phyloP scores from a whole-genome alignment of 805 yeast genomes.

The Starmera quercuum region DNA sequence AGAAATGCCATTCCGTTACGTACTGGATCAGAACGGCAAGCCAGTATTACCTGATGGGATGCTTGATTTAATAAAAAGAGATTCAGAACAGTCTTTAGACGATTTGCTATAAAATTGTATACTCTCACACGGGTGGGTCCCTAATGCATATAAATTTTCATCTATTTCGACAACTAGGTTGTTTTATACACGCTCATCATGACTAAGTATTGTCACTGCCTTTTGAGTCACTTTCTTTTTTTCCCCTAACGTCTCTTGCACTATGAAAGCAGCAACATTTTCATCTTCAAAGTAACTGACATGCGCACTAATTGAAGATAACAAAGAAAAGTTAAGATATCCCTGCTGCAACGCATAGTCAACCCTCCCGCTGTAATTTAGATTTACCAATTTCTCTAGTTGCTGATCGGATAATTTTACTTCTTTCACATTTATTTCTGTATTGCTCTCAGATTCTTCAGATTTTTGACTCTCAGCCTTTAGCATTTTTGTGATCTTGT shows the following conservation, averaged over 20 bases:
- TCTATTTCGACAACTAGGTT: not conserved
- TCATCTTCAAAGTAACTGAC: conserved; percentile 81
- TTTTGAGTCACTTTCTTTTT: conserved; percentile 19
- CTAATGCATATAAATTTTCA: not conserved
- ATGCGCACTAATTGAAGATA: conserved; percentile 83
- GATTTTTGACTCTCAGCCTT: not conserved
- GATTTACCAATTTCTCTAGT: conserved; percentile 23
- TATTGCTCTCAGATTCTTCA: not conserved
- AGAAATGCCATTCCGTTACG: conserved; percentile 96
- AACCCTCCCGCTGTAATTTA: conserved; percentile 70
- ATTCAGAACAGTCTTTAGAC: conserved; percentile 76
- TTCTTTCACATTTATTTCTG: not conserved
- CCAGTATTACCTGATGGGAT: conserved; percentile 92
- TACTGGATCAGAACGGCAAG: conserved; percentile 49
- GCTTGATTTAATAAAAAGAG: conserved; percentile 78
- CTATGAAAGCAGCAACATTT: conserved; percentile 73
- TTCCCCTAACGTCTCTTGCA: conserved; percentile 42
- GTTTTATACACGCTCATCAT: too few species aligned
- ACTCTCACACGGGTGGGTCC: too few species aligned
- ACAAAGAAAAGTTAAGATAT: conserved; percentile 67
- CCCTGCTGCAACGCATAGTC: conserved; percentile 80
- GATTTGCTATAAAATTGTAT: conserved; percentile 34
- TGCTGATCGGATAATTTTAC: not conserved
- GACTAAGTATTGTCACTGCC: too few species aligned
- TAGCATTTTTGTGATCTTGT: conserved; percentile 1